phyloP scores from a whole-genome alignment of 179 eudicot species.

The Beta lomatogona region DNA sequence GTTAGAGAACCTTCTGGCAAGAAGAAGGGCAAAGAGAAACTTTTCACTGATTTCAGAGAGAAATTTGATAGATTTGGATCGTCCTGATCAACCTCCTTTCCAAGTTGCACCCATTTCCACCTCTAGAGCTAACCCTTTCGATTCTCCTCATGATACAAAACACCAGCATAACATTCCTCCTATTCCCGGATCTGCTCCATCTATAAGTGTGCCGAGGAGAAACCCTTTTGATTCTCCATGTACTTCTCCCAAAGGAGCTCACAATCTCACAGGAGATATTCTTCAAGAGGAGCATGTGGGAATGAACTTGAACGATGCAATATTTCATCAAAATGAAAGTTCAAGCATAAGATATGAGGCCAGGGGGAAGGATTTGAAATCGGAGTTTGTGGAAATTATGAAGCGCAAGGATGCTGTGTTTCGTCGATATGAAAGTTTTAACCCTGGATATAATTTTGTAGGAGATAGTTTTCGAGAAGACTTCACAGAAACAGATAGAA shows the following conservation, averaged over 20 bases:
- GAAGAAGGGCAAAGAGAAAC: constrained; percentile 59
- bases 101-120: constrained; percentile 62
- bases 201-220: constrained; percentile 45
- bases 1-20: constrained; percentile 71
- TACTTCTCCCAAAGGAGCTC: constrained; percentile 56
- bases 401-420: constrained; percentile 46
- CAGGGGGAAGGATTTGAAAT: constrained; percentile 2
- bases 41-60: constrained; percentile 55
- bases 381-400: constrained; percentile 7
- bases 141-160: constrained; percentile 40
- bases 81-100: constrained; percentile 46
- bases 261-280: neutral
- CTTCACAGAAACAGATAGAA: constrained; percentile 26
- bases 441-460: constrained; percentile 17
- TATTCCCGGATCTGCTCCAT: constrained; percentile 86
- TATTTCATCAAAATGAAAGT: constrained; percentile 18
- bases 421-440: constrained; percentile 71
- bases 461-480: constrained; percentile 20
- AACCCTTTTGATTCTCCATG: constrained; percentile 75
- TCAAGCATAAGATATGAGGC: constrained; percentile 9
- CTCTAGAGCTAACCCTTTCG: constrained; percentile 64
- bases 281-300: constrained; percentile 45
- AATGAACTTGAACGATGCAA: constrained; percentile 25
- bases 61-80: constrained; percentile 70
- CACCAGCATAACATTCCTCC: constrained; percentile 44